A percentile compares a stretch with the other conserved stretches of the same genome.
phyloP scores from a whole-genome alignment of 2,329 filamentous ascomycete genomes.

The Didymella arachidicola region DNA sequence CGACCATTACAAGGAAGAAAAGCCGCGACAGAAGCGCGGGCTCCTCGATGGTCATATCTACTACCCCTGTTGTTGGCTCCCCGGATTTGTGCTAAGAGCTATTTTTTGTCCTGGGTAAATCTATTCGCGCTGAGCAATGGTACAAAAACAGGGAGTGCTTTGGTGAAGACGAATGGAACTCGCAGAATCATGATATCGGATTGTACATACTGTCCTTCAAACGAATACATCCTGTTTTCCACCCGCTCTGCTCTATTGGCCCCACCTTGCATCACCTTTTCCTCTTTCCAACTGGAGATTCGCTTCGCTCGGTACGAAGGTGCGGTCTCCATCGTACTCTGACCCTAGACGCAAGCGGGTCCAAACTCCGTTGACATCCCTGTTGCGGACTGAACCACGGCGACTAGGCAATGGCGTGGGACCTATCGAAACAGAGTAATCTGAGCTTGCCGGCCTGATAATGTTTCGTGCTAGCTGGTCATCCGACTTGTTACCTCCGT shows the following conservation, averaged over 20 bases:
- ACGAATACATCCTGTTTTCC: background rate
- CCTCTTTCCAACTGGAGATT: background rate
- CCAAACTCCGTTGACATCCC: background rate
- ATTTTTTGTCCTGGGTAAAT: conserved; percentile 46
- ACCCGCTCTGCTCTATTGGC: too few species aligned
- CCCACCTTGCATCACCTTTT: background rate
- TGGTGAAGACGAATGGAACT: background rate
- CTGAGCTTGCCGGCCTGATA: background rate
- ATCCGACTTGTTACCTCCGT: background rate
- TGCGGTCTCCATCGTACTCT: conserved; percentile 7
- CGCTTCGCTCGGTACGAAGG: conserved; percentile 3
- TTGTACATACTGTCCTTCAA: background rate
- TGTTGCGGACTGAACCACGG: background rate
- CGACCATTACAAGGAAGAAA: conserved; percentile 34
- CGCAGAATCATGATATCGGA: background rate
- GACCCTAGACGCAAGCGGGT: background rate
- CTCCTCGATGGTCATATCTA: conserved; percentile 40
- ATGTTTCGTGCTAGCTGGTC: background rate
- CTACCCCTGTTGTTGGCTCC: conserved; percentile 45
- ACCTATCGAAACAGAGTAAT: conserved; percentile 1
- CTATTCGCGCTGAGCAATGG: background rate
- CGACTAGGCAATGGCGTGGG: background rate
- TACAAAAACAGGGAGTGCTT: background rate
- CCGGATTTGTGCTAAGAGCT: conserved; percentile 43
- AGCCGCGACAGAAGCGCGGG: conserved; percentile 34